phyloP scores from a whole-genome alignment of 2,329 filamentous ascomycete genomes.

The Fusarium ramigenum region DNA sequence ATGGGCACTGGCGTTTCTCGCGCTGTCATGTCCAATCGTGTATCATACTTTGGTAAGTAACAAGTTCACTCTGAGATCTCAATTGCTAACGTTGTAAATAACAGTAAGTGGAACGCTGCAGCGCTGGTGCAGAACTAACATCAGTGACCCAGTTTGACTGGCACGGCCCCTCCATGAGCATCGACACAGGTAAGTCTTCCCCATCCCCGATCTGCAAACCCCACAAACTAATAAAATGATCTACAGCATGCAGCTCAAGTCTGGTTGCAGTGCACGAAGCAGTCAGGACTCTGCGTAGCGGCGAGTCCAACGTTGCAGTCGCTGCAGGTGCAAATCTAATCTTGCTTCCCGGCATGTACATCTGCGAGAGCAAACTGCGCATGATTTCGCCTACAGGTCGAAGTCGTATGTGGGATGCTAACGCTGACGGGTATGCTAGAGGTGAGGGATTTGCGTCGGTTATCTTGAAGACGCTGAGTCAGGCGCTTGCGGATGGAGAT shows the following conservation, averaged over 20 bases:
- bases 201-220: background rate
- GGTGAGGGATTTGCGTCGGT: slow-evolving; percentile 23
- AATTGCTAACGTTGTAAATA: background rate
- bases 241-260: slow-evolving; percentile 6
- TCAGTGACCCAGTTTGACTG: slow-evolving; percentile 2
- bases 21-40: slow-evolving; percentile 25
- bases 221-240: background rate
- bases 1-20: slow-evolving; percentile 7
- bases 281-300: slow-evolving; percentile 1
- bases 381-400: slow-evolving; percentile 8
- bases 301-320: slow-evolving; percentile 17
- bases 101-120: background rate
- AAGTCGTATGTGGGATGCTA: slow-evolving; percentile 17
- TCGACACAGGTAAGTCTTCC: slow-evolving; percentile 15
- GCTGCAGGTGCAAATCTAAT: slow-evolving; percentile 19
- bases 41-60: slow-evolving; percentile 11
- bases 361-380: slow-evolving; percentile 4
- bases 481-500: background rate
- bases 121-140: background rate
- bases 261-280: slow-evolving; percentile 24
- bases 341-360: slow-evolving; percentile 12
- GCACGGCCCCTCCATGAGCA: slow-evolving; percentile 15
- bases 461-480: slow-evolving; percentile 19
- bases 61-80: accelerated
- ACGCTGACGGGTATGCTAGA: slow-evolving; percentile 23